Conservation (phyloP, 1,284 basidiomycete genomes). For the Pseudozyma thailandica region DNA sequence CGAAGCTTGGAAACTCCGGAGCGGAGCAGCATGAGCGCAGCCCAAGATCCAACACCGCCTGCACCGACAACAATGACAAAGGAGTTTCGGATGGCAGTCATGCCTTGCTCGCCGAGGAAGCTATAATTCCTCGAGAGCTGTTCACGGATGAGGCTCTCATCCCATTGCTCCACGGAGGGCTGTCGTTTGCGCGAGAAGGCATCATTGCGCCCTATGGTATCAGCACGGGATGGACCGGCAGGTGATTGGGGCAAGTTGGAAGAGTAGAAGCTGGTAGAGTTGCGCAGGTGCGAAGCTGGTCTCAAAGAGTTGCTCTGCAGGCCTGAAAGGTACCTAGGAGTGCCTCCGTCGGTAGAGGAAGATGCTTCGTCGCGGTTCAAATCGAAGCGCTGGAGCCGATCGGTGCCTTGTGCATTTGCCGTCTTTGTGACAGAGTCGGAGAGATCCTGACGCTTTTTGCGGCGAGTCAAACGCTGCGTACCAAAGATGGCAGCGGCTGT, state of each 20-base stretch:
- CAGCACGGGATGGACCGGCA: slow-evolving; percentile 29
- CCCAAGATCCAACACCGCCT: slow-evolving; percentile 96
- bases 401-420: slow-evolving; percentile 24
- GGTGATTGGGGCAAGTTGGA: slow-evolving; percentile 24
- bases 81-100: slow-evolving; percentile 80
- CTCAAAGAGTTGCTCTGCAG: slow-evolving; percentile 35
- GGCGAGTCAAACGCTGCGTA: slow-evolving; percentile 45
- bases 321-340: slow-evolving; percentile 53
- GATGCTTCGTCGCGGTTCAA: slow-evolving; percentile 33
- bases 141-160: slow-evolving; percentile 69
- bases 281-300: slow-evolving; percentile 33
- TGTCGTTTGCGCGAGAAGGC: slow-evolving; percentile 28
- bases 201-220: slow-evolving; percentile 12
- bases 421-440: slow-evolving; percentile 44
- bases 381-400: slow-evolving; percentile 43
- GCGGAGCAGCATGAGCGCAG: slow-evolving; percentile 80
- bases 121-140: slow-evolving; percentile 93
- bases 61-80: slow-evolving; percentile 91
- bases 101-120: slow-evolving; percentile 90
- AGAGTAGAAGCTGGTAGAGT: slow-evolving; percentile 37
- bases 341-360: slow-evolving; percentile 46
- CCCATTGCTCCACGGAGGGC: slow-evolving; percentile 46
- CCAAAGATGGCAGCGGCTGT: slow-evolving; percentile 53
- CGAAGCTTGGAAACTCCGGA: slow-evolving; percentile 62
- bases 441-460: slow-evolving; percentile 45